These are phyloP conservation scores for Conticribra weissflogii DNA, from an alignment of 108 stramenopile species.

Conservation along the genomic window DNA sequence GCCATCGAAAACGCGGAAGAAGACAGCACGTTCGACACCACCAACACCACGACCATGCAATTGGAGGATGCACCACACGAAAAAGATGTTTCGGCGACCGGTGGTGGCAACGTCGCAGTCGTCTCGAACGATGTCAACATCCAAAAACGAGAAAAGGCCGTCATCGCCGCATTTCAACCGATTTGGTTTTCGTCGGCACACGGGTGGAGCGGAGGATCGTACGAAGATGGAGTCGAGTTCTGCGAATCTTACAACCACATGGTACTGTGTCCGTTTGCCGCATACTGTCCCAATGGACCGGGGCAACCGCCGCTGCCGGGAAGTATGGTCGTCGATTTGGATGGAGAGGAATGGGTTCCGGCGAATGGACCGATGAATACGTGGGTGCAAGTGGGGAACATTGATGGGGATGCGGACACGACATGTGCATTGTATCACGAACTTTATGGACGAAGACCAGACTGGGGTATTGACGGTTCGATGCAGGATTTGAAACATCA, in stretches of 20 bases:
- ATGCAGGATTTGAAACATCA: slow-evolving; percentile 35
- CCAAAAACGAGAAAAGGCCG: slow-evolving; percentile 40
- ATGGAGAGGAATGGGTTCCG: slow-evolving; percentile 45
- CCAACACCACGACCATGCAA: slow-evolving; percentile 2
- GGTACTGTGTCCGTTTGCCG: slow-evolving; percentile 45
- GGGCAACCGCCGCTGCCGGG: slow-evolving; percentile 30
- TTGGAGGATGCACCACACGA: slow-evolving; percentile 10
- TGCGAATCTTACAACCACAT: slow-evolving; percentile 43
- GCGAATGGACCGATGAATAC: slow-evolving; percentile 32
- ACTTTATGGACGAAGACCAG: slow-evolving; percentile 27
- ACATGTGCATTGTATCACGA: slow-evolving; percentile 33
- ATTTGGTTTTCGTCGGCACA: slow-evolving; percentile 33
- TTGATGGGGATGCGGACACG: slow-evolving; percentile 15
- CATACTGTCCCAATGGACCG: slow-evolving; percentile 43
- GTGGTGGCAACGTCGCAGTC: slow-evolving; percentile 23
- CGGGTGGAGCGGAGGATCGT: slow-evolving; percentile 31
- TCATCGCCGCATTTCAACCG: slow-evolving; percentile 32
- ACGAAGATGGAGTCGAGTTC: slow-evolving; percentile 38
- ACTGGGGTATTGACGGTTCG: slow-evolving; percentile 41
- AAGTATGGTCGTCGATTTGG: slow-evolving; percentile 21
- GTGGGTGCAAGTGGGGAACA: slow-evolving; percentile 36
- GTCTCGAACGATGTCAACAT: slow-evolving; percentile 18
- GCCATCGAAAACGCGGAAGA: slow-evolving; percentile 13
- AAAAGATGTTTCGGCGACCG: slow-evolving; percentile 18
- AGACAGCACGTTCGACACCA: slow-evolving; percentile 16